A percentile compares a stretch with the other conserved stretches of the same genome.
These are phyloP conservation scores for Mrakia gelida DNA, from an alignment of 768 basidiomycete species.

Conservation along the genomic window DNA sequence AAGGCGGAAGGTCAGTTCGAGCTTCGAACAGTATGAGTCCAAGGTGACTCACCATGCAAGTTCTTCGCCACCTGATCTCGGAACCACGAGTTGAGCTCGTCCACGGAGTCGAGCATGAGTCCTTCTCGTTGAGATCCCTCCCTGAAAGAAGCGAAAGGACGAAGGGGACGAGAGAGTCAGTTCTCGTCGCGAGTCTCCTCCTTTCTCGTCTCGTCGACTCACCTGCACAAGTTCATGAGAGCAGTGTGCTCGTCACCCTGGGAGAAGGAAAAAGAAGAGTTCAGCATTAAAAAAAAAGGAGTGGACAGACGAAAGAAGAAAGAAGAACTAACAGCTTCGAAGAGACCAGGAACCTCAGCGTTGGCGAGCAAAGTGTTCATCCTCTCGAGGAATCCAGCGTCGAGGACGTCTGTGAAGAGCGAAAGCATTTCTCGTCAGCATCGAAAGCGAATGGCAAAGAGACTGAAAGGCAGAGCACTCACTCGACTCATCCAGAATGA, in stretches of 20 bases:
- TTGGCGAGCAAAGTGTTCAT: conserved; percentile 99
- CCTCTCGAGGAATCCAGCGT: conserved; percentile 97
- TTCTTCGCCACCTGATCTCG: conserved; percentile 97
- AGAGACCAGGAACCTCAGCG: conserved; percentile 99
- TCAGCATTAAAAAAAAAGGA: not conserved
- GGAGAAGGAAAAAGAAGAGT: too few relatives aligned
- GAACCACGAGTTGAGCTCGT: conserved; percentile 98
- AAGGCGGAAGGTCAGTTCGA: not conserved
- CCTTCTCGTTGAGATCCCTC: conserved; percentile 99
- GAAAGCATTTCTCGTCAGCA: not conserved
- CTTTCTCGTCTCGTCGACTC: not conserved
- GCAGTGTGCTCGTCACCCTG: conserved; percentile 92
- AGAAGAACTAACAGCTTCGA: conserved; percentile 53
- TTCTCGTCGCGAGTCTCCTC: not conserved
- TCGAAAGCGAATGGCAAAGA: not conserved
- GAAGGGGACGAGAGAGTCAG: not conserved
- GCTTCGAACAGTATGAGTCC: not conserved
- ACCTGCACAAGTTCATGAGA: conserved; percentile 91
- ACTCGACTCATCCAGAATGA: conserved; percentile 97
- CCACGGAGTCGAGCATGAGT: conserved; percentile 94
- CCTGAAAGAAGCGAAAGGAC: conserved; percentile 41
- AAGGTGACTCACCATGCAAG: conserved; percentile 71
- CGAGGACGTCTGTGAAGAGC: conserved; percentile 73
- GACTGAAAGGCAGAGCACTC: not conserved
- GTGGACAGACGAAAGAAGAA: not conserved